Base-by-base conservation (phyloP, 108 stramenopile genomes). In the Conticribra guillardii region DNA sequence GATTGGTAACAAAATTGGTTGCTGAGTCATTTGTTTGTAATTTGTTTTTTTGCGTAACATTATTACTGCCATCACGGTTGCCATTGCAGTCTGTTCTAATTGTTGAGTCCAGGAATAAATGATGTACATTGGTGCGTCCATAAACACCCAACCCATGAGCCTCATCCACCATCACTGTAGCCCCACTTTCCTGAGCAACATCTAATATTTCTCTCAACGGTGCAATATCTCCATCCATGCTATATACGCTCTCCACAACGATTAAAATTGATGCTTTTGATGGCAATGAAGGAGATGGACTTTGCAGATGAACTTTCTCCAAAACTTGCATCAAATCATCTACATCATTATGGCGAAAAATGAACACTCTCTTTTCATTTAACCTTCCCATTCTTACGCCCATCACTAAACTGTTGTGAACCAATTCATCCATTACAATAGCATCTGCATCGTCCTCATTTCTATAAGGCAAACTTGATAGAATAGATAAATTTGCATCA, bases 141-240 rank as follows among this genome's bases (percentile, higher is more conserved):
- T 82, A 93, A 1, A 96, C 64, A 24, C 96, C 96, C 55, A 90
- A 61, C 2, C 90, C 91, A 76, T 97, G 96, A 18, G 94, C 96
- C 83, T 97, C 96, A 58, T 97, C 96, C 7, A 97, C 93, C 33
- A 97, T 73, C 15, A 94, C 87, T 32, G 44, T 54, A 28, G 90
- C 89, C 8, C 88, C 80, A 26, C 65, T 85, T 27, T 77, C 46
- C 4, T 74, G 34, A 32, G 89, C 87, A 29, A 89, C 16, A 50
- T 90, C 83, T 1, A 91, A 66, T 17, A 97, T 86, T 8, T 86
- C 69, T 55, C 63, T 33, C 51, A 99, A 81, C 32, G 97, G 97
- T 33, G 97, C 97, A 30, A 89, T 56, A 64, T 97, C 96, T 19
- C 98, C 98, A 83, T 98, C 97, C 98, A 99, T 99, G 59, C 94